phyloP scores from a whole-genome alignment of 495 filamentous ascomycete species.

The Apodospora peruviana region DNA sequence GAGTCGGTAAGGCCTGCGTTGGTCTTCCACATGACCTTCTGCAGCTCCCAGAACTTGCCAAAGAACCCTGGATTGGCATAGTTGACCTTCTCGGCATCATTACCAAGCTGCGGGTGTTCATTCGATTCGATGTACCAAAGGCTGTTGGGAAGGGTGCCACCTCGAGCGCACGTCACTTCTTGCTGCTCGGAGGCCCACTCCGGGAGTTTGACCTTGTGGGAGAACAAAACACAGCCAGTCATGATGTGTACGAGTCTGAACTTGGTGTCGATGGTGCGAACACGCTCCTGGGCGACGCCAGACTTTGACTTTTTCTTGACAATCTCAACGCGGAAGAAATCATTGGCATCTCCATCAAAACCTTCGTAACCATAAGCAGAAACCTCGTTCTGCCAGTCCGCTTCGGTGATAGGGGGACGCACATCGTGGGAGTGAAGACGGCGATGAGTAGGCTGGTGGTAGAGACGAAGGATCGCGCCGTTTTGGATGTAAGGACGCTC shows the following conservation, averaged over 20 bases:
- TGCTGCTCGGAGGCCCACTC: conserved; percentile 97
- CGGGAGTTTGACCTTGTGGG: conserved; percentile 96
- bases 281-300: conserved; percentile 69
- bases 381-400: conserved; percentile 97
- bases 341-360: conserved; percentile 94
- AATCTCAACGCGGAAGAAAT: conserved; percentile 92
- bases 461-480: conserved; percentile 72
- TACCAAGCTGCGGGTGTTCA: conserved; percentile 67
- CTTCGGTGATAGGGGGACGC: conserved; percentile 93
- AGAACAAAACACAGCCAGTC: conserved; percentile 95
- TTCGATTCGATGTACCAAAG: conserved; percentile 95
- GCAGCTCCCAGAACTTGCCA: conserved; percentile 98
- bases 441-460: conserved; percentile 75
- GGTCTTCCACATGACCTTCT: conserved; percentile 98
- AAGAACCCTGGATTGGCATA: conserved; percentile 93
- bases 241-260: conserved; percentile 92
- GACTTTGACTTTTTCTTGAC: conserved; percentile 83
- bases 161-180: conserved; percentile 94
- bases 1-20: conserved; percentile 95
- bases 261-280: conserved; percentile 94
- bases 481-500: conserved; percentile 68
- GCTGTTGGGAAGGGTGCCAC: conserved; percentile 89
- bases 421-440: conserved; percentile 95
- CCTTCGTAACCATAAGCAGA: conserved; percentile 97
- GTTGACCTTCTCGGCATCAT: conserved; percentile 83